Conservation (phyloP, 768 basidiomycete genomes). For the Cyclocybe cylindracea region DNA sequence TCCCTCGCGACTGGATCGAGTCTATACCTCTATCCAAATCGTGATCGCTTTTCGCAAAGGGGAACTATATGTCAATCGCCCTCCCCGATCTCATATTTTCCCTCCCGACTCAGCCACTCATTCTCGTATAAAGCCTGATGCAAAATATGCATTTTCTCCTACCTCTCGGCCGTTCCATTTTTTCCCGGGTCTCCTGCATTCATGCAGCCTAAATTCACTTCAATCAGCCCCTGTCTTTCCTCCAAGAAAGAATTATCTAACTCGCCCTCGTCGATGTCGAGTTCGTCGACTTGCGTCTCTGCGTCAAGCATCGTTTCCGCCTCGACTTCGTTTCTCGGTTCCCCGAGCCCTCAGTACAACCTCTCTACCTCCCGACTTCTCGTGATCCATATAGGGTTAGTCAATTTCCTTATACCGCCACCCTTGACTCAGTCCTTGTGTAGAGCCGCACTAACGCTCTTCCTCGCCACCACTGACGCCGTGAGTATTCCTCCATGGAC, state of each 20-base stretch:
- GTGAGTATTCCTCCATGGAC: constrained; percentile 39
- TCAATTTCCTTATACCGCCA: constrained; percentile 6
- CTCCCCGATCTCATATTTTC: constrained; percentile 26
- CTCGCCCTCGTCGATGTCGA: constrained; percentile 7
- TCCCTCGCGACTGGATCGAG: constrained; percentile 20
- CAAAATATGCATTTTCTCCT: constrained; percentile 17
- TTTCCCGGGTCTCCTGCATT: neutral
- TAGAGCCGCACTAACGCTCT: constrained; percentile 78
- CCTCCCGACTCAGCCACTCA: constrained; percentile 22
- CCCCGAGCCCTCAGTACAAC: constrained; percentile 17
- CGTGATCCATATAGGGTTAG: constrained; percentile 70
- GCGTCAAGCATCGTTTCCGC: constrained; percentile 28
- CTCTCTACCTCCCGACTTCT: constrained; percentile 61
- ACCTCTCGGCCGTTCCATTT: constrained; percentile 3
- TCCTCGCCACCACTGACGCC: constrained; percentile 85
- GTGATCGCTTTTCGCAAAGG: constrained; percentile 25
- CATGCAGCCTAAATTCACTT: constrained; percentile 11
- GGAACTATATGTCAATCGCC: constrained; percentile 26
- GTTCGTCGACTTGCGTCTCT: constrained; percentile 18
- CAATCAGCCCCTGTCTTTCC: constrained; percentile 7
- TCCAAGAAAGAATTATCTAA: constrained; percentile 8
- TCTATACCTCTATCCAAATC: constrained; percentile 22
- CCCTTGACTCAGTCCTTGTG: constrained; percentile 1
- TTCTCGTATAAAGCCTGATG: constrained; percentile 30
- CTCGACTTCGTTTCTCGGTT: constrained; percentile 34